Evolutionary conservation across 768 basidiomycete species (phyloP).

Genomic region (Chalciporus chontae): DNA sequence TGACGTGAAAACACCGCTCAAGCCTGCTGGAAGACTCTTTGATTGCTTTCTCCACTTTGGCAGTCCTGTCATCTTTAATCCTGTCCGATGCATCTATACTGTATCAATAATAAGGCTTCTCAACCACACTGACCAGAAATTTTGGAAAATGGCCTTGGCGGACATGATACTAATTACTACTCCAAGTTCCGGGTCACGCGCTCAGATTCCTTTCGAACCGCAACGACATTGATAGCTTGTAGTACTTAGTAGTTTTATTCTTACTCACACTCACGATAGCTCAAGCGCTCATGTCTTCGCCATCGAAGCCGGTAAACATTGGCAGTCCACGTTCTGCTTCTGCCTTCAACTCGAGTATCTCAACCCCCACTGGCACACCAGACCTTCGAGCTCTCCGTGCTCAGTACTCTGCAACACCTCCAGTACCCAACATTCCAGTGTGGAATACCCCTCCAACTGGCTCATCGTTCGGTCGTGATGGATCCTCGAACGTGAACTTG

Average conservation of each 20-base stretch:
- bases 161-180: too few species aligned
- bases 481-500: slow-evolving; percentile 2
- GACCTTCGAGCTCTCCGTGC: slow-evolving; percentile 63
- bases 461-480: slow-evolving; percentile 14
- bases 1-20: too few species aligned
- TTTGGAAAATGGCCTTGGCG: too few species aligned
- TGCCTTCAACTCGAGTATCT: slow-evolving; percentile 10
- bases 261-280: background rate
- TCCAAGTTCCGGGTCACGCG: too few species aligned
- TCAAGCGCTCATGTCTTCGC: slow-evolving; percentile 58
- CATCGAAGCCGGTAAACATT: slow-evolving; percentile 58
- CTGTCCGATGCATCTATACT: slow-evolving; percentile 2
- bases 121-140: slow-evolving; percentile 15
- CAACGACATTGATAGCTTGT: background rate
- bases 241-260: too few species aligned
- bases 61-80: background rate
- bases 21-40: slow-evolving; percentile 12
- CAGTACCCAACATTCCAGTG: slow-evolving; percentile 48
- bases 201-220: background rate
- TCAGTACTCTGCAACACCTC: slow-evolving; percentile 58
- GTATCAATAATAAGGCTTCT: slow-evolving; percentile 5
- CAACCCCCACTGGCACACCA: slow-evolving; percentile 54
- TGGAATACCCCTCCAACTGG: slow-evolving; percentile 49
- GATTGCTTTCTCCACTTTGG: background rate
- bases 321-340: slow-evolving; percentile 26